Percentiles rank a stretch among this genome's conserved stretches.
Evolutionary conservation across 2,329 filamentous ascomycete genomes (phyloP).

Genomic region (Xylariales sp.): DNA sequence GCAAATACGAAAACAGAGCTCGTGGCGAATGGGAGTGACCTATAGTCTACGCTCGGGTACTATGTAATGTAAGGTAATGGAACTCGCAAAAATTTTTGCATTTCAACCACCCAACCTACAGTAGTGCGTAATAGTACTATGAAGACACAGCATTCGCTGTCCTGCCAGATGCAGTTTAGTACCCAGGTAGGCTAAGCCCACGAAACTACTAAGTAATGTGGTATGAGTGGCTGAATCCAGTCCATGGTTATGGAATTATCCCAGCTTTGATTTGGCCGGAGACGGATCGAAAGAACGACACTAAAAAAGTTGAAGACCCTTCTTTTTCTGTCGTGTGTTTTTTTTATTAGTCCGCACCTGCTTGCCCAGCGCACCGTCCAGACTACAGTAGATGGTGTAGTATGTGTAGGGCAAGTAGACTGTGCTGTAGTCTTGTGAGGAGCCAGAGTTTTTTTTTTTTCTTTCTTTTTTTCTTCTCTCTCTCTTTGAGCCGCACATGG

Average conservation of each 20-base stretch:
- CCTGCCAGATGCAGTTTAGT: constrained; percentile 19
- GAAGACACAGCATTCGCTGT: background rate
- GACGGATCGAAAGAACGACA: constrained; percentile 1
- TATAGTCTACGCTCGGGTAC: background rate
- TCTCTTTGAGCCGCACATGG: background rate
- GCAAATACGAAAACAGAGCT: constrained; percentile 2
- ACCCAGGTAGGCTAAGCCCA: background rate
- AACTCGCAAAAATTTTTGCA: constrained; percentile 12
- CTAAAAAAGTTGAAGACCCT: background rate
- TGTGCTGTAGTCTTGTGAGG: background rate
- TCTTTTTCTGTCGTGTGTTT: constrained; percentile 9
- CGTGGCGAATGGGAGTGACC: constrained; percentile 1
- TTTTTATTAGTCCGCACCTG: background rate
- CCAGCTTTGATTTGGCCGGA: constrained; percentile 12
- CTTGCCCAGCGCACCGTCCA: background rate
- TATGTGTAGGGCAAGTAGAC: too few species aligned
- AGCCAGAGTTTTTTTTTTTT: background rate
- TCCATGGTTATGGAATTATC: constrained; percentile 17
- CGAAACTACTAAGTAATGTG: background rate
- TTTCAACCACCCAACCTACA: background rate
- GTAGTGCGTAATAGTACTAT: too few species aligned
- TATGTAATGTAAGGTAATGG: background rate
- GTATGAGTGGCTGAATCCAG: constrained; percentile 19
- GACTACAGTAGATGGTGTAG: too few species aligned
- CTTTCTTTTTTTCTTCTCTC: too few species aligned